These are phyloP conservation scores for Colletotrichum abscissum DNA, from an alignment of 2,329 filamentous ascomycete genomes.

Conservation along the genomic window DNA sequence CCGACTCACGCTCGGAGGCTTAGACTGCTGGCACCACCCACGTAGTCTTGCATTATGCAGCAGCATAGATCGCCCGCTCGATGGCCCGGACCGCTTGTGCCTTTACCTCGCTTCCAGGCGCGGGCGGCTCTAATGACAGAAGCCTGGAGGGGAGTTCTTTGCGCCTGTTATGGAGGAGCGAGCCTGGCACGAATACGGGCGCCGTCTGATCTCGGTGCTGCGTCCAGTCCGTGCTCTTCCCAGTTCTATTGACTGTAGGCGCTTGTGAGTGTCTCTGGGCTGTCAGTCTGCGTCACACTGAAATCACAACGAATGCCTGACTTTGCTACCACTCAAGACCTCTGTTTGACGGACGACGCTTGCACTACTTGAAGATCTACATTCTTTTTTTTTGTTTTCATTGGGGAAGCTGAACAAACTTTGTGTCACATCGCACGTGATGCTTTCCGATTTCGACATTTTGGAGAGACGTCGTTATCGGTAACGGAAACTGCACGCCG, in stretches of 20 bases:
- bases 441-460: background rate
- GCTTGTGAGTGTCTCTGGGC: background rate
- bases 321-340: background rate
- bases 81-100: background rate
- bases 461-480: background rate
- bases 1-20: background rate
- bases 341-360: background rate
- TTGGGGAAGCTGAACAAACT: background rate
- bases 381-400: background rate
- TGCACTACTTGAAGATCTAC: background rate
- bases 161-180: background rate
- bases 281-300: background rate
- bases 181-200: background rate
- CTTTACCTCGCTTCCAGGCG: background rate
- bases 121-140: background rate
- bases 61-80: background rate
- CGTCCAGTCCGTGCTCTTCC: background rate
- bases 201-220: slow-evolving; percentile 1
- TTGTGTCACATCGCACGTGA: background rate
- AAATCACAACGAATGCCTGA: background rate
- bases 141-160: background rate
- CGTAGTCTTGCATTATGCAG: background rate
- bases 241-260: background rate
- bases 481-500: background rate
- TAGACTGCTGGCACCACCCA: background rate